Percentiles rank a stretch among this genome's conserved stretches.
Conservation (phyloP, 768 basidiomycete species). For the Paxillus ammoniavirescens region DNA sequence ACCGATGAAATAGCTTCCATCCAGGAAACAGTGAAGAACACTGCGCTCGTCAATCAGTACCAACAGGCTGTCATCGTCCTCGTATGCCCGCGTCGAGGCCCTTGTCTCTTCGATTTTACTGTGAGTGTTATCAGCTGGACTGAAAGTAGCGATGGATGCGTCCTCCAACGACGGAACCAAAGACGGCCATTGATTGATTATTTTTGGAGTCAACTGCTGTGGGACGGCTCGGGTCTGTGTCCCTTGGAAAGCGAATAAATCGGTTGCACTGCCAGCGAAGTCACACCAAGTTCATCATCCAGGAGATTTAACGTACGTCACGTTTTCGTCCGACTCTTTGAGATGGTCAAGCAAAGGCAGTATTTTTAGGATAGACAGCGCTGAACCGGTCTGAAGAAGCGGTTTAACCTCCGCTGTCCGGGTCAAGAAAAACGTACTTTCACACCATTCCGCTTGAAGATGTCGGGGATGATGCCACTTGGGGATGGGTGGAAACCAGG, state of each 20-base stretch:
- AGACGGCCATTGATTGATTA: slow-evolving; percentile 69
- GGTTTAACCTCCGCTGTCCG: slow-evolving; percentile 1
- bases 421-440: slow-evolving; percentile 46
- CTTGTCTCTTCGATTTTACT: slow-evolving; percentile 28
- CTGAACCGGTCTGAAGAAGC: slow-evolving; percentile 65
- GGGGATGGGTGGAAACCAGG: slow-evolving; percentile 41
- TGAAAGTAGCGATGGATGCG: slow-evolving; percentile 58
- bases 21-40: slow-evolving; percentile 62
- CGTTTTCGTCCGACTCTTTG: slow-evolving; percentile 61
- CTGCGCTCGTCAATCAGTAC: slow-evolving; percentile 59
- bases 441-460: slow-evolving; percentile 64
- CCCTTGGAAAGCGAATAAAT: slow-evolving; percentile 80
- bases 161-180: slow-evolving; percentile 52
- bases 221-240: slow-evolving; percentile 49
- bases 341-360: slow-evolving; percentile 72
- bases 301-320: slow-evolving; percentile 49
- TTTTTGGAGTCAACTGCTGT: slow-evolving; percentile 49
- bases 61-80: slow-evolving; percentile 64
- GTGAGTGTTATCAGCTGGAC: slow-evolving; percentile 30
- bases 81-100: slow-evolving; percentile 30
- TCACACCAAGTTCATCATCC: slow-evolving; percentile 10
- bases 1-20: slow-evolving; percentile 76
- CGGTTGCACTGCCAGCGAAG: slow-evolving; percentile 55
- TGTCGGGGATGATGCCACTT: slow-evolving; percentile 60
- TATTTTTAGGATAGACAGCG: slow-evolving; percentile 64